Evolutionary conservation across 495 filamentous ascomycete species (phyloP).

Genomic region (Stereocaulon alpinum): DNA sequence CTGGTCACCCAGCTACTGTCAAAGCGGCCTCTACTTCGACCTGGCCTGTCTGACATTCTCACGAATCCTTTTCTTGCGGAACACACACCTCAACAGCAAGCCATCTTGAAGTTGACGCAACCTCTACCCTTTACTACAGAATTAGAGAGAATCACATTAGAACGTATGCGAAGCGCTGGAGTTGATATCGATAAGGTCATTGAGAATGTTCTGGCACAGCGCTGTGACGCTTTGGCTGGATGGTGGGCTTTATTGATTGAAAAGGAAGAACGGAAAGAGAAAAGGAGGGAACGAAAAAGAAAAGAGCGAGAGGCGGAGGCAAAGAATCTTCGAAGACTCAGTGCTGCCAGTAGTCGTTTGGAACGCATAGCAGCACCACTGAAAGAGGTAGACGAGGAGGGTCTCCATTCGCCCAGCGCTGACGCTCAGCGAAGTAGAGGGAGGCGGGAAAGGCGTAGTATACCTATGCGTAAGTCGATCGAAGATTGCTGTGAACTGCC

Average conservation of each 20-base stretch:
- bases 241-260: slow-evolving; percentile 96
- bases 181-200: slow-evolving; percentile 92
- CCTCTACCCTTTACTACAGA: slow-evolving; percentile 79
- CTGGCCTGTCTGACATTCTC: slow-evolving; percentile 77
- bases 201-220: slow-evolving; percentile 80
- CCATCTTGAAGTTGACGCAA: slow-evolving; percentile 75
- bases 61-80: slow-evolving; percentile 83
- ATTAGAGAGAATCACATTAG: slow-evolving; percentile 80
- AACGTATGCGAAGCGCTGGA: slow-evolving; percentile 90
- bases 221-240: slow-evolving; percentile 80
- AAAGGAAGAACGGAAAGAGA: slow-evolving; percentile 88
- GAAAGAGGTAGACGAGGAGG: slow-evolving; percentile 66
- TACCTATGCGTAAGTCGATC: slow-evolving; percentile 28
- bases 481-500: background rate
- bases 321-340: slow-evolving; percentile 69
- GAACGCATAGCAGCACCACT: slow-evolving; percentile 66
- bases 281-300: slow-evolving; percentile 71
- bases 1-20: slow-evolving; percentile 70
- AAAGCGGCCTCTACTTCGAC: slow-evolving; percentile 77
- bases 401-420: slow-evolving; percentile 28
- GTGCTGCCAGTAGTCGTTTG: slow-evolving; percentile 73
- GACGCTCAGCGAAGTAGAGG: slow-evolving; percentile 35
- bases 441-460: slow-evolving; percentile 47
- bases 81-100: slow-evolving; percentile 78
- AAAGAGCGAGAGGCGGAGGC: slow-evolving; percentile 74